Percentiles rank a stretch among this genome's conserved stretches.
Evolutionary conservation across 2,329 filamentous ascomycete genomes (phyloP).

Genomic region (Trichophyton verrucosum): DNA sequence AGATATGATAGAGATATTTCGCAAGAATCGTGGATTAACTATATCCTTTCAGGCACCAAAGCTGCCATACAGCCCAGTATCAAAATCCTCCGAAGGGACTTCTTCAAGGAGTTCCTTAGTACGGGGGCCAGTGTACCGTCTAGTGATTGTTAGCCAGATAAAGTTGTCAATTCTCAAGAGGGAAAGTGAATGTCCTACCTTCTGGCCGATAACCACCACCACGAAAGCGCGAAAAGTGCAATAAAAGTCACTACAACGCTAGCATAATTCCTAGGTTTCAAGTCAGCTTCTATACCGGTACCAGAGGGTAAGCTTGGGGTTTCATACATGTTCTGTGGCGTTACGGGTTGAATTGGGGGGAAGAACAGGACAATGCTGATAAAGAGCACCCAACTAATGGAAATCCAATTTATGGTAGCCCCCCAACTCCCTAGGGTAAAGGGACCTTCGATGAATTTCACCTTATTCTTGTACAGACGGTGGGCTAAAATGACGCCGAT

Average conservation of each 20-base stretch:
- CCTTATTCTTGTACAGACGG: conserved; percentile 40
- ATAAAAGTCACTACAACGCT: conserved; percentile 36
- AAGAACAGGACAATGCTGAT: conserved; percentile 51
- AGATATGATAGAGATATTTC: not conserved
- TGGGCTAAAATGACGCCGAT: conserved; percentile 50
- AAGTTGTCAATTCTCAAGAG: not conserved
- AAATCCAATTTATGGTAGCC: conserved; percentile 42
- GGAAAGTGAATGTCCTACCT: conserved; percentile 19
- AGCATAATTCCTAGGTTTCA: conserved; percentile 35
- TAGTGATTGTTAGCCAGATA: conserved; percentile 16
- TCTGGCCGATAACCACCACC: conserved; percentile 36
- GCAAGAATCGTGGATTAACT: not conserved
- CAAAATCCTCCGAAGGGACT: conserved; percentile 23
- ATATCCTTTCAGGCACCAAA: not conserved
- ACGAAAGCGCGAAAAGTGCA: conserved; percentile 38
- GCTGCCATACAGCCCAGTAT: conserved; percentile 5
- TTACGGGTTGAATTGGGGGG: conserved; percentile 38
- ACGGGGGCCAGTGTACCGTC: conserved; percentile 47
- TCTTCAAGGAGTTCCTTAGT: conserved; percentile 40
- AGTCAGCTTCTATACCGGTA: conserved; percentile 5
- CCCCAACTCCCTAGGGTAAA: conserved; percentile 47
- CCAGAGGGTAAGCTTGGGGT: not conserved
- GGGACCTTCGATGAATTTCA: conserved; percentile 45
- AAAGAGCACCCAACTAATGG: conserved; percentile 50
- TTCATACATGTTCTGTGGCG: conserved; percentile 36